Base-by-base conservation (phyloP, 1,284 basidiomycete genomes). In the Naganishia cerealis region DNA sequence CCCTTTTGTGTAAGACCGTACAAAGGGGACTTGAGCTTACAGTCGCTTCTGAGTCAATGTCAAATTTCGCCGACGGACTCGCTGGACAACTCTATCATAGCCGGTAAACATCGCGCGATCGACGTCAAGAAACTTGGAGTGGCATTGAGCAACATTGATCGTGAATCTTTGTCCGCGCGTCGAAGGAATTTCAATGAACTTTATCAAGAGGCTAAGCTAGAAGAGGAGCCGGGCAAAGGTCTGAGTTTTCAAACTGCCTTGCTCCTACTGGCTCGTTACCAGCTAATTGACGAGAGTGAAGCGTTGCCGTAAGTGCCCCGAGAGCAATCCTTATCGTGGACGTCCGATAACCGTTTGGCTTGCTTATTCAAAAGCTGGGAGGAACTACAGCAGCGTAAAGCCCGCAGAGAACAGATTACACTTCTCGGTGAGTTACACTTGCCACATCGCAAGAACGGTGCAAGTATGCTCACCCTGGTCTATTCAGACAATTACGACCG, bases 221-320 rank as follows among this genome's bases (percentile, higher is more conserved):
- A 86, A 1, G 86, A 88, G 71, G 85, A 90, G 70, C 85, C 84
- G 36, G 87, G 87, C 0, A 85, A 86, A 59, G 93, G 94, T 10
- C 91, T 99, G 70, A 90, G 92, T 21, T 98, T 98, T 82, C 92
- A 88, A 7, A 86, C 89, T 53, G 96, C 97, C 92, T 85, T 98
- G 15, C 77, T 91, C 56, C 81, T 98, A 65, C 82, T 99, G 40
- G 90, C 92, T 0, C 94, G 96, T 77, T 88, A 97, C 81, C 95
- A 92, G 79, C 82, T 98, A 67, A 93, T 98, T 72, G 86, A 93
- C 69, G 92, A 96, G 77, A 87, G 86, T 39, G 88, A 92, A 58
- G 92, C 92, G 13, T 81, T 95, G n/a, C 85, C 87, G 92, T 94
- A 76, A 77, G 89, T 79, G 7, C 10, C 24, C n/a, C 3, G n/a